A percentile compares a stretch with the other conserved stretches of the same genome.
Conservation (phyloP, 179 eudicot species). For the Patellifolia procumbens region DNA sequence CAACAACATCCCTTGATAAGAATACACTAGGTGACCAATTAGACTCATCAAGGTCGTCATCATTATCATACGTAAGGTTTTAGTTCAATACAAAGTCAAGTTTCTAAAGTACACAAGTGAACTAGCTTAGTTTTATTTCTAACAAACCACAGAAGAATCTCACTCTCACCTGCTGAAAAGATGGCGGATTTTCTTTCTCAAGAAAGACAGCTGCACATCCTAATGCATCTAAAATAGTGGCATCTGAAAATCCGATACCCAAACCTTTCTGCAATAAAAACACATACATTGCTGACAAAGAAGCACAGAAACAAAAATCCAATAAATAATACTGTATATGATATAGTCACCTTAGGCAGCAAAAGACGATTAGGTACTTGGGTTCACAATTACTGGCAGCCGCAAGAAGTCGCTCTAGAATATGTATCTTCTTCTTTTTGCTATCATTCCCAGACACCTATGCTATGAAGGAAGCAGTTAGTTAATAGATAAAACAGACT, state of each 20-base stretch:
- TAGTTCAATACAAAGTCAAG: too few relatives aligned
- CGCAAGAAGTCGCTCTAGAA: slow-evolving; percentile 9
- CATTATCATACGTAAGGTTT: too few relatives aligned
- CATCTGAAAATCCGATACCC: neutral
- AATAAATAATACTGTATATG: neutral
- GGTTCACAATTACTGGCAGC: slow-evolving; percentile 23
- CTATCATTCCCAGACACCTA: slow-evolving; percentile 16
- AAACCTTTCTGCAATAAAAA: slow-evolving; percentile 15
- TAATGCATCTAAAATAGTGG: slow-evolving; percentile 11
- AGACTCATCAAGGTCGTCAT: too few relatives aligned
- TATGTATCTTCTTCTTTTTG: slow-evolving; percentile 3
- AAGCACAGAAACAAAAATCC: neutral
- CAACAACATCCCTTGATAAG: too few relatives aligned
- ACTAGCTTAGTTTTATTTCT: too few relatives aligned
- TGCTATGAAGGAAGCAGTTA: neutral
- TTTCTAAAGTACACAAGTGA: too few relatives aligned
- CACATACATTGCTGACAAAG: neutral
- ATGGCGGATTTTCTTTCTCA: slow-evolving; percentile 19
- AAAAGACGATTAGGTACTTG: slow-evolving; percentile 21
- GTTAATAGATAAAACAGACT: neutral
- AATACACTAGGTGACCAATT: too few relatives aligned
- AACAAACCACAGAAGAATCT: neutral
- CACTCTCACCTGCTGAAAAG: slow-evolving; percentile 21
- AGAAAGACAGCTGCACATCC: slow-evolving; percentile 19
- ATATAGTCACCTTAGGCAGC: slow-evolving; percentile 15